Conservation (phyloP, 1,284 basidiomycete species). For the Leccinum subspadiceum region DNA sequence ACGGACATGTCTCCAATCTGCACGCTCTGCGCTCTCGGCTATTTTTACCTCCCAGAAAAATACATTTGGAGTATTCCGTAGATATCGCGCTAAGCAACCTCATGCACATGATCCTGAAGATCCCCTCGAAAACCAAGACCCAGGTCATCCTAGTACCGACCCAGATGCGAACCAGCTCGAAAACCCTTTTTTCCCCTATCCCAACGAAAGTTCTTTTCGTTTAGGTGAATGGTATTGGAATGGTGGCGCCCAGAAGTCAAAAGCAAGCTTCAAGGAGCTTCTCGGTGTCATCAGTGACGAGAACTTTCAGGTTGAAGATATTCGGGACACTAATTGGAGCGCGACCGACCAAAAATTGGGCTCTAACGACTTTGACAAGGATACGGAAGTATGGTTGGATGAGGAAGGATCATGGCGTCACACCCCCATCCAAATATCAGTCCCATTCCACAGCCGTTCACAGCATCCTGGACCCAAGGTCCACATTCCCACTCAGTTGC, state of each 20-base stretch:
- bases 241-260: neutral
- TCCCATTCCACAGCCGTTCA: neutral
- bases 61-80: neutral
- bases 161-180: neutral
- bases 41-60: too few species aligned
- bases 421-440: neutral
- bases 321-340: neutral
- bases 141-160: neutral
- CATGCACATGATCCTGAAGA: neutral
- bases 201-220: neutral
- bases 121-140: neutral
- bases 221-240: neutral
- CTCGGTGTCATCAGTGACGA: neutral
- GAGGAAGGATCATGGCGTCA: neutral
- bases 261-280: neutral
- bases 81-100: neutral
- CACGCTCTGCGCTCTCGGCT: too few species aligned
- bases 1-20: too few species aligned
- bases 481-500: neutral
- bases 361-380: neutral
- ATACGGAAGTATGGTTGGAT: neutral
- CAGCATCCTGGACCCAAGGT: neutral
- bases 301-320: neutral
- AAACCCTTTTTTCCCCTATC: neutral
- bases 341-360: neutral